Evolutionary conservation across 2,329 filamentous ascomycete species (phyloP), one percentile per base, ranked within the genome.

Genomic region (Phyllosticta citrichinensis): DNA sequence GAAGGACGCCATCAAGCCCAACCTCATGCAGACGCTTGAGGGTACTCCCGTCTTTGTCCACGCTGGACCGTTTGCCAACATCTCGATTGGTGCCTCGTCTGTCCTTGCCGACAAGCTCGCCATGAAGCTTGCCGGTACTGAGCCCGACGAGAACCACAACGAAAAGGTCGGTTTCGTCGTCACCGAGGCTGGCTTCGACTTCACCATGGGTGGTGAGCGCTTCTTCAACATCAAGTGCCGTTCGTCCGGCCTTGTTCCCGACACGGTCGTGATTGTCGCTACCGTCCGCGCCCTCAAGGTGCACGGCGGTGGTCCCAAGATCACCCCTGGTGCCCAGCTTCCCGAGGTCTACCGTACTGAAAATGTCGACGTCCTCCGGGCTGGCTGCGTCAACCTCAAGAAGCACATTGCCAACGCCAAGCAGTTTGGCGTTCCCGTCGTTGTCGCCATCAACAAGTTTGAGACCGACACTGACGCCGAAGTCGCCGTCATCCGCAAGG

Each of bases 141-240:
- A 99, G 76, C 83, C 86, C 5, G 93, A 96, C 66, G 94, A 97
- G 78, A 84, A 95, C 68, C 84, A 92, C 70, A 80, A 85, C 57
- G 80, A 86, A 67, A 93, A 94, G 80, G 84, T 89, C 30, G 94
- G 94, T 10, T 97, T 94, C 69, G 93, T 97, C 22, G 87, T 99
- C 47, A 99, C 94, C 1, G 94, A 99, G 76, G 93, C 94, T 58
- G 94, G 94, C 10, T 99, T 99, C 75, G 94, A 99, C 76, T 99
- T 99, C 78, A 97, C 94, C 69, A 99, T 99, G 94, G 94, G 94
- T 65, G 94, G 94, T 65, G 94, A 99, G 82, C 88, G 94, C 58
- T 99, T 99, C 83, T 97, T 99, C 85, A 97, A 99, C 80, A 97
- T 99, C 81, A 99, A 99, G 82, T 97, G 94, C 79, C 88, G 94